Conservation (phyloP, 305 asterid species). For the Fraxinus sp. region DNA sequence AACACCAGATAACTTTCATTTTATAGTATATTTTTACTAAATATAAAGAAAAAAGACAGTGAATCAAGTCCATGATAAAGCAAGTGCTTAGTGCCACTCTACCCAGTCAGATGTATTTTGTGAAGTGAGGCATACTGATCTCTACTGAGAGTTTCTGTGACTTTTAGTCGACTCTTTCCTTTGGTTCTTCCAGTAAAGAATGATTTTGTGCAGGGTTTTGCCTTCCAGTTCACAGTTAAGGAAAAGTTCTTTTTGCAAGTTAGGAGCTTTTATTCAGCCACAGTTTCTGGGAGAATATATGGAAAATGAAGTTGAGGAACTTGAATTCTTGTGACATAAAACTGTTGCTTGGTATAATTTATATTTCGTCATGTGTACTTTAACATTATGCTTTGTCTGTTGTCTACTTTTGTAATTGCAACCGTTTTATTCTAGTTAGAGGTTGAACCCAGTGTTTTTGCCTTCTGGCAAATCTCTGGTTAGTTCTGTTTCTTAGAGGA, state of each 20-base stretch:
- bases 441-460: not conserved
- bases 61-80: not conserved
- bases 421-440: not conserved
- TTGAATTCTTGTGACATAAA: slow-evolving; percentile 14
- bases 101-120: not conserved
- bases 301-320: not conserved
- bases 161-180: not conserved
- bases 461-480: not conserved
- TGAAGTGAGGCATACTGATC: not conserved
- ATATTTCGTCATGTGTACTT: not conserved
- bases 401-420: not conserved
- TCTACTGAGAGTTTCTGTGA: not conserved
- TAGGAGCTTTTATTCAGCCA: slow-evolving; percentile 13
- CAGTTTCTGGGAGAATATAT: slow-evolving; percentile 20
- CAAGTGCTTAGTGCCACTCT: not conserved
- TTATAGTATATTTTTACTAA: not conserved
- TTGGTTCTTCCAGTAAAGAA: not conserved
- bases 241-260: not conserved
- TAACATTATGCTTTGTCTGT: not conserved
- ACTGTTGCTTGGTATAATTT: not conserved
- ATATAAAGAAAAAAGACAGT: not conserved
- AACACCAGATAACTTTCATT: slow-evolving; percentile 30
- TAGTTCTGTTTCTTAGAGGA: not conserved
- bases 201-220: not conserved
- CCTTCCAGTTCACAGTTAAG: not conserved